These are phyloP conservation scores for Iberis pinnata DNA, from an alignment of 345 rosid species.

Conservation along the genomic window DNA sequence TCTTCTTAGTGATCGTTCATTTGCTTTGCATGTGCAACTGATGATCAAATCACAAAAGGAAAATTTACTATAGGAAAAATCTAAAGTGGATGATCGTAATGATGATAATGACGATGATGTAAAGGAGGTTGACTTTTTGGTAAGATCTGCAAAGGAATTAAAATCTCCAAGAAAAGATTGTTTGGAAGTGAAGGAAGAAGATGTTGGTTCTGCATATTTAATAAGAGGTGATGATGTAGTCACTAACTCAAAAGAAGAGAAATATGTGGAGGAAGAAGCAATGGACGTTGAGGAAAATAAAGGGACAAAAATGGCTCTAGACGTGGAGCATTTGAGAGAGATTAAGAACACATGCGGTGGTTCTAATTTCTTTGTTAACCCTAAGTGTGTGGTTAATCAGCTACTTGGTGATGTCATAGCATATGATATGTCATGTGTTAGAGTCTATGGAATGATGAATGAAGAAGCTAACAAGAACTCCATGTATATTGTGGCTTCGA, in stretches of 20 bases:
- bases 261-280: slow-evolving; percentile 31
- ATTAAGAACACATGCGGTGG: slow-evolving; percentile 77
- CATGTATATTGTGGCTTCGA: slow-evolving; percentile 53
- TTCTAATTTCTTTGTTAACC: slow-evolving; percentile 56
- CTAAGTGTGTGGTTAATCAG: slow-evolving; percentile 44
- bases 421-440: slow-evolving; percentile 74
- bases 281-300: slow-evolving; percentile 45
- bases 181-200: slow-evolving; percentile 46
- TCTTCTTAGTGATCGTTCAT: slow-evolving; percentile 51
- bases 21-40: slow-evolving; percentile 79
- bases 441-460: slow-evolving; percentile 35
- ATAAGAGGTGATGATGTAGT: slow-evolving; percentile 34
- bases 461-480: slow-evolving; percentile 36
- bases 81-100: background rate
- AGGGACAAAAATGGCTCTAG: slow-evolving; percentile 36
- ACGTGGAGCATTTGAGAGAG: slow-evolving; percentile 75
- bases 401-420: slow-evolving; percentile 73
- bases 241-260: slow-evolving; percentile 27
- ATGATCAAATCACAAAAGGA: slow-evolving; percentile 40
- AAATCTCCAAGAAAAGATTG: slow-evolving; percentile 25
- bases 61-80: slow-evolving; percentile 11
- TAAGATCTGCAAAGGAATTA: slow-evolving; percentile 29
- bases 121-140: slow-evolving; percentile 34
- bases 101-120: slow-evolving; percentile 36
- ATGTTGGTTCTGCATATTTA: slow-evolving; percentile 30